A percentile compares a stretch with the other conserved stretches of the same genome.
Evolutionary conservation across 306 rosid species (phyloP).

Genomic region (Cucurbita maxima): DNA sequence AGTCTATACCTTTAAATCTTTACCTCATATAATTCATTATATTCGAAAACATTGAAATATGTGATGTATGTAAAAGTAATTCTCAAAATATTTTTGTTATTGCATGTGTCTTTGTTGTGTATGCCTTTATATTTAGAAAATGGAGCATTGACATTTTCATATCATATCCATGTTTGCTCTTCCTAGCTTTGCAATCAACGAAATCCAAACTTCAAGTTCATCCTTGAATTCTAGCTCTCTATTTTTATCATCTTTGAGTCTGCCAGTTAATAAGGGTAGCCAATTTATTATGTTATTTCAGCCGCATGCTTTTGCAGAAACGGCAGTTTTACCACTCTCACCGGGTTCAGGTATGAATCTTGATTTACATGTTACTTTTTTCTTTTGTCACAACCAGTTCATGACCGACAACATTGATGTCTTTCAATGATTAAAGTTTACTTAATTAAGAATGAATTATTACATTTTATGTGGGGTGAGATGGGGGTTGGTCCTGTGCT

Average conservation of each 20-base stretch:
- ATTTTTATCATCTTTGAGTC: background rate
- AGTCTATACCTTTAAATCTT: background rate
- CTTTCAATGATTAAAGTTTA: background rate
- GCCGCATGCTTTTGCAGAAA: conserved; percentile 83
- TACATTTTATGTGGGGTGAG: background rate
- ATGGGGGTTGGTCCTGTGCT: background rate
- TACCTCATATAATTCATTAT: background rate
- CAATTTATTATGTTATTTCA: conserved; percentile 19
- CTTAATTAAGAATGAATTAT: background rate
- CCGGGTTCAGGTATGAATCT: conserved; percentile 74
- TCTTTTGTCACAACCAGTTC: conserved; percentile 6
- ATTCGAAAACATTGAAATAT: background rate
- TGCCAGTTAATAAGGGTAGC: background rate
- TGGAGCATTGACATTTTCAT: background rate
- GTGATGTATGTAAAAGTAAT: too few relatives aligned
- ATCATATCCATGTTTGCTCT: background rate
- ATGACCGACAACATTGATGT: background rate
- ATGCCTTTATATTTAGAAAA: background rate
- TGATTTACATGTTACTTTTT: conserved; percentile 8
- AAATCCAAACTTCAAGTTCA: background rate
- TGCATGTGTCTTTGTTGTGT: background rate
- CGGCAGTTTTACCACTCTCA: conserved; percentile 98
- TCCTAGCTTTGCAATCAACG: background rate
- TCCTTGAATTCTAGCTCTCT: background rate
- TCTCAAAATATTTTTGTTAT: background rate